Evolutionary conservation across 2,329 filamentous ascomycete genomes (phyloP), one percentile per base, ranked within the genome.

Genomic region (Penicillium sp.): DNA sequence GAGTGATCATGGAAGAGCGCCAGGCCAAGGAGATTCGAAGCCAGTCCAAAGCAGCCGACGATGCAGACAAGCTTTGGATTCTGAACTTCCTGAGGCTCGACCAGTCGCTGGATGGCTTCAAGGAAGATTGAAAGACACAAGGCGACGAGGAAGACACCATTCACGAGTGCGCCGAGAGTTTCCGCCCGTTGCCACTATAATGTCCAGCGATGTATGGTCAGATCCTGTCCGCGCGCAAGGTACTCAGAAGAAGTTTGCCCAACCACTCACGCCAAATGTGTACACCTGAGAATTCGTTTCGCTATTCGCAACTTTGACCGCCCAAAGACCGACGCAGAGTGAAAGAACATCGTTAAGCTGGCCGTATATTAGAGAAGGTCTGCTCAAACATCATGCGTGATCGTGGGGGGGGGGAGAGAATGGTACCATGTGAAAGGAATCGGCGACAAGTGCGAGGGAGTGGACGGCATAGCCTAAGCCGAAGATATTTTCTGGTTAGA

Each of bases 261-360:
- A 7, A n/a, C 35, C 44, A 76, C 85, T 67, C 75, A 90, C 88
- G 48, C 93, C 93, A 68, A 96, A 98, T 12, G 93, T 96, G 67
- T 93, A 98, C 68, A 86, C 88, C 62, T 95, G 90, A 7, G 90
- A 94, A 50, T 69, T 78, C 0, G 85, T 87, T 56, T 84, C 87
- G 62, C 87, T 83, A 66, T 87, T 87, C 26, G 90, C 88, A 43
- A 94, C 87, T 53, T 85, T 88, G 46, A 98, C 93, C 45, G 93
- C 93, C 91, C 93, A 98, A 36, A 97, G 72, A 55, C 93, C 93
- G 53, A 98, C 91, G 48, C 85, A 80, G 11, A 98, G 76, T 1
- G 93, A 97, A 52, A 98, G 85, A 60, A 98, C 93, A 80, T 98
- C 93, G 75, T 98, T 98, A 52, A 98, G 78, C 86, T 90, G 27